Evolutionary conservation across 1,284 basidiomycete species (phyloP), one percentile per base, ranked within the genome.

Genomic region (Apiotrichum siamense): DNA sequence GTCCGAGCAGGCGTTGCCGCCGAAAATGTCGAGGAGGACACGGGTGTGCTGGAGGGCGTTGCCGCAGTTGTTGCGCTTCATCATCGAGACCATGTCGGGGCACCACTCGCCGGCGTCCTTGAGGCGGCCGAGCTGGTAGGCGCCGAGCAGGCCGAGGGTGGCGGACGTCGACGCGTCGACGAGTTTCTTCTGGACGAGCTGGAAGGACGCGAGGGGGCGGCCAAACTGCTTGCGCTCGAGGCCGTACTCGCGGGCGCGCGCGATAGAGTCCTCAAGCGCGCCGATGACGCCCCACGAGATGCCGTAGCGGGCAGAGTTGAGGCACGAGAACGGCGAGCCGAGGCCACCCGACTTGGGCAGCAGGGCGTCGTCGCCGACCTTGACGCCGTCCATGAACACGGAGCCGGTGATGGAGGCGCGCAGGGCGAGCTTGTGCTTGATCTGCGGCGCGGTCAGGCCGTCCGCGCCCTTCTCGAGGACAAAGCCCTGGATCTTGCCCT

Each of bases 11-110:
- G 89, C 90, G 71, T 94, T 94, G 1, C 91, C 91, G 25, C 92
- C 92, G 29, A 94, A 77, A 36, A 94, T 85, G 69, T 97, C 89
- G 59, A 97, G 76, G 44, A 97, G 76, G 47, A 81, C 76, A 25
- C 92, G 78, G n/a, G 85, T 74, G 60, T 94, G 88, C 63, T 86
- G 77, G 44, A 94, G 75, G 1, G 92, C 92, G 76, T 92, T 92
- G 20, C 88, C 88, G 65, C 91, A 94, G 66, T 97, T 97, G 70
- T 97, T 97, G 58, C 90, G 81, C 79, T 98, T 98, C 57, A 97
- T 81, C 64, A 97, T 78, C 59, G 87, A 91, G 58, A 98, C 81
- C 91, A 93, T 93, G 73, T 97, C 91, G 2, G 94, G 87, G 18
- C 85, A 82, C 65, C 86, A 79, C 58, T 78, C 79, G 20, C 85